A percentile compares a stretch with the other conserved stretches of the same genome.
phyloP scores from a whole-genome alignment of 208 protist species.

The Angomonas desouzai region DNA sequence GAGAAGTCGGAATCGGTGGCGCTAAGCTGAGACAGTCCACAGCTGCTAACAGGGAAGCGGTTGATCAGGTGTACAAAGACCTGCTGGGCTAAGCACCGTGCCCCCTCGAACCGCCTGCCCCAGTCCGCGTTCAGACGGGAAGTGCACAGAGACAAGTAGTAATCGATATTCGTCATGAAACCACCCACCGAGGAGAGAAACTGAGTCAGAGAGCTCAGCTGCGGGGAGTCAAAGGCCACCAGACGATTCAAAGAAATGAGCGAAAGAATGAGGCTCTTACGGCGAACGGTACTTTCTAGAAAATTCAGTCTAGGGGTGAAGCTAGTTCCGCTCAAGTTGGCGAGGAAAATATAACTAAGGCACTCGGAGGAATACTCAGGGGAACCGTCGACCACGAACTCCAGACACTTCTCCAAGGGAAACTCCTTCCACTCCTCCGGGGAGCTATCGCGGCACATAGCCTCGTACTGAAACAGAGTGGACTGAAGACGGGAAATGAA shows the following conservation, averaged over 20 bases:
- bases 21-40: constrained; percentile 25
- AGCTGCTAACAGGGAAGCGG: constrained; percentile 59
- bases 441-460: constrained; percentile 36
- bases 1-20: background rate
- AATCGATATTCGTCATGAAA: constrained; percentile 75
- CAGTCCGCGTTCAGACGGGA: constrained; percentile 72
- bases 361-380: constrained; percentile 62
- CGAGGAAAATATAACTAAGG: constrained; percentile 64
- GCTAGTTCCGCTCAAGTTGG: constrained; percentile 34
- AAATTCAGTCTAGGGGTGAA: constrained; percentile 54
- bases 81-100: constrained; percentile 81
- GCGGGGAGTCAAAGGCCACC: constrained; percentile 45
- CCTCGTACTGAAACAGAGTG: constrained; percentile 61
- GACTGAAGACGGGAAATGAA: constrained; percentile 48
- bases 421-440: constrained; percentile 55
- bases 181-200: constrained; percentile 75
- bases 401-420: constrained; percentile 48
- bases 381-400: constrained; percentile 60
- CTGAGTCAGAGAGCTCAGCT: constrained; percentile 58
- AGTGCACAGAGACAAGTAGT: constrained; percentile 68
- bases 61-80: constrained; percentile 84
- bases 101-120: constrained; percentile 73
- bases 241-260: constrained; percentile 64
- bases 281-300: constrained; percentile 61
- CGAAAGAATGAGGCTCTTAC: constrained; percentile 85